These are phyloP conservation scores for Styphnolobium japonicum DNA, from an alignment of 306 rosid genomes.

Conservation along the genomic window DNA sequence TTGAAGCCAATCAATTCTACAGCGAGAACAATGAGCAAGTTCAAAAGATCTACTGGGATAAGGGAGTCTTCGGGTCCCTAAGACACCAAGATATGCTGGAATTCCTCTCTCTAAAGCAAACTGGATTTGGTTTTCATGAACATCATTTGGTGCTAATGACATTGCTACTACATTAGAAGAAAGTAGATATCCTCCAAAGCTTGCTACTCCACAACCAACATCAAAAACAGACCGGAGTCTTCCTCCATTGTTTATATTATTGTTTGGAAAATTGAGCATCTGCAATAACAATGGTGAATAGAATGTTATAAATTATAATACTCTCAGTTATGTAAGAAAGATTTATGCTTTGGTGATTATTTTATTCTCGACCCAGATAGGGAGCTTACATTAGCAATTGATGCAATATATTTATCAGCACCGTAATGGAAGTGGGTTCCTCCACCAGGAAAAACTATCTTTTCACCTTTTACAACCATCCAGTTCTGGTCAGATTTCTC, in stretches of 20 bases:
- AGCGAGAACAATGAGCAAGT: conserved; percentile 81
- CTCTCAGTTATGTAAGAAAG: neutral
- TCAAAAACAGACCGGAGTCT: conserved; percentile 66
- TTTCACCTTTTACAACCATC: conserved; percentile 76
- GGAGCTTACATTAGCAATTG: conserved; percentile 68
- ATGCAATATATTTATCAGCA: conserved; percentile 77
- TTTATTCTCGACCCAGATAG: neutral
- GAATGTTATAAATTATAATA: conserved; percentile 4
- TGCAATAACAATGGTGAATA: conserved; percentile 27
- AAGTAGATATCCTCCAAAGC: conserved; percentile 84
- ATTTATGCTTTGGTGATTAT: neutral
- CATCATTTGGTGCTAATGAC: conserved; percentile 87
- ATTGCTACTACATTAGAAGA: conserved; percentile 63
- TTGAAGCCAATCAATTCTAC: conserved; percentile 84
- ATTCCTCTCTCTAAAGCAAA: conserved; percentile 85
- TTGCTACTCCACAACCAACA: conserved; percentile 78
- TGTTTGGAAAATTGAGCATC: conserved; percentile 78
- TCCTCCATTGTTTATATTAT: conserved; percentile 64
- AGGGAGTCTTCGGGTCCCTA: conserved; percentile 83
- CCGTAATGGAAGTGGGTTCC: conserved; percentile 87
- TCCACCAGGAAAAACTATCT: conserved; percentile 72
- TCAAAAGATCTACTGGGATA: conserved; percentile 84
- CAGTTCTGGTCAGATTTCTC: conserved; percentile 80
- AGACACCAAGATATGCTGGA: conserved; percentile 77
- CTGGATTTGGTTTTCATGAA: conserved; percentile 80